Conservation (phyloP, 148 eudicot genomes). For the Silene latifolia region DNA sequence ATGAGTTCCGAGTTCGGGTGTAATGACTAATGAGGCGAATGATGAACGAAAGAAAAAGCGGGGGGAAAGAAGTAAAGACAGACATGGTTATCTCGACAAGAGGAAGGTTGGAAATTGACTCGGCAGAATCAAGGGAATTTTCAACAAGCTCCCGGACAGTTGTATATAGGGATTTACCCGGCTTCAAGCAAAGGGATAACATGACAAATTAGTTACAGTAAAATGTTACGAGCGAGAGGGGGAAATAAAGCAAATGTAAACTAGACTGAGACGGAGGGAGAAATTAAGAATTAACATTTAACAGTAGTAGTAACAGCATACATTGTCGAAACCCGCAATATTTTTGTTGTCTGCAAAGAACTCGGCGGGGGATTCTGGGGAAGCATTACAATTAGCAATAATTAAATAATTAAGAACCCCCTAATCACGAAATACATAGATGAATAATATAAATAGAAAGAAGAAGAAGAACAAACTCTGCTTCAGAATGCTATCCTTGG, state of each 20-base stretch:
- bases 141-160: slow-evolving; percentile 98
- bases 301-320: slow-evolving; percentile 7
- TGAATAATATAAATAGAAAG: slow-evolving; percentile 5
- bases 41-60: neutral
- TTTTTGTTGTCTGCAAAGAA: slow-evolving; percentile 96
- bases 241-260: too few relatives aligned
- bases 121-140: slow-evolving; percentile 95
- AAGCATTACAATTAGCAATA: neutral
- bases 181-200: slow-evolving; percentile 37
- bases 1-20: neutral
- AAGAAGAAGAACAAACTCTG: slow-evolving; percentile 42
- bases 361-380: slow-evolving; percentile 93
- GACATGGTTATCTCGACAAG: slow-evolving; percentile 80
- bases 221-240: too few relatives aligned
- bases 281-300: too few relatives aligned
- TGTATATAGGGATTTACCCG: slow-evolving; percentile 86
- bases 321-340: slow-evolving; percentile 97
- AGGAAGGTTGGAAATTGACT: slow-evolving; percentile 91
- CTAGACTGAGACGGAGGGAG: too few relatives aligned
- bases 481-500: slow-evolving; percentile 74
- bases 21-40: neutral
- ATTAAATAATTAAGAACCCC: neutral
- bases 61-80: slow-evolving; percentile 7
- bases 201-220: too few relatives aligned
- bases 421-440: too few relatives aligned